Base-by-base conservation (phyloP, 1,284 basidiomycete genomes). In the Athelia psychrophila region DNA sequence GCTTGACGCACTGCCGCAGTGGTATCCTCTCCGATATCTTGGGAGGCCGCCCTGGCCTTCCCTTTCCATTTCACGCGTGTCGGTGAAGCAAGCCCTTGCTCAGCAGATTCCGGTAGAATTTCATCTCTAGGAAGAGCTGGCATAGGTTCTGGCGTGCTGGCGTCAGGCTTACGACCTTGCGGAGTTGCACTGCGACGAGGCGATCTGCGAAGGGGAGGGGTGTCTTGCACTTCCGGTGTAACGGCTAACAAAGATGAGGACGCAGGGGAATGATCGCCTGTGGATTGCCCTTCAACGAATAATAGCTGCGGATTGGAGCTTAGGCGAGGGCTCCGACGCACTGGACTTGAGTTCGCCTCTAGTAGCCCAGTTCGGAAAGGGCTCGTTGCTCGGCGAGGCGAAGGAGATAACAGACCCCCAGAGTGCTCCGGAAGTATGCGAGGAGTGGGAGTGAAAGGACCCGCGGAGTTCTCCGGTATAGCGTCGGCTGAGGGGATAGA, bases 391-490 rank as follows among this genome's bases (percentile, higher is more conserved):
- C 44, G 44, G 6, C 44, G 20, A 6, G 44, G 44, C 8, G 44
- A 46, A 25, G 44, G 44, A 6, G 44, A 30, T n/a, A 46, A 12
- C 6, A 30, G 27, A 13, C 27, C 27, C 13, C n/a, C 38, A 23
- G 38, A 42, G 38, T 5, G 38, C 18, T 42, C 38, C 8, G 76
- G 64, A 48, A 76, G 62, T 50, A 74, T 71, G 54, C 77, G 73
- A n/a, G 27, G 77, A 67, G 27, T 70, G 38, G 49, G 33, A 46
- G 40, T 25, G 24, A 36, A 50, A 45, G 50, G 48, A 47, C 38
- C 38, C 38, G 38, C 38, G 44, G 35, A n/a, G n/a, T n/a, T 40
- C 54, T 6, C 54, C 51, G 40, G 58, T 36, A 27, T 45, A 18
- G 47, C 12, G 49, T 45, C 9, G 38, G n/a, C 38, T n/a, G 38